These are phyloP conservation scores for Ogataea trehalophila DNA, from an alignment of 805 yeast species.

Conservation along the genomic window DNA sequence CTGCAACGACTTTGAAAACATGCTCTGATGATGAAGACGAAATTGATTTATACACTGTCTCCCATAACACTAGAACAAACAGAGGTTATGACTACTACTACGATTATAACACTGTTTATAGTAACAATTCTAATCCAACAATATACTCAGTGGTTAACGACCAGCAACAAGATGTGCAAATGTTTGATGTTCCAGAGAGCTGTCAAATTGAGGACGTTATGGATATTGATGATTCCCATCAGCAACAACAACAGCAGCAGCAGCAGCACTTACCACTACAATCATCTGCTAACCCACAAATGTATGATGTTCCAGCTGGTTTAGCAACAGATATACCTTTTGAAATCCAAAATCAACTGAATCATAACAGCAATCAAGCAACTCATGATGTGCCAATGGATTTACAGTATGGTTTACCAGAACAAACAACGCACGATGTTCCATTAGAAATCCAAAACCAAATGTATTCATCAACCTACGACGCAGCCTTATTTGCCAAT, in stretches of 20 bases:
- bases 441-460: conserved; percentile 7
- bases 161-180: conserved; percentile 22
- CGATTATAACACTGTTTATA: conserved; percentile 75
- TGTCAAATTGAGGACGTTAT: conserved; percentile 31
- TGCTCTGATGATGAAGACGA: conserved; percentile 59
- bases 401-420: background rate
- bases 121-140: conserved; percentile 44
- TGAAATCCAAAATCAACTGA: conserved; percentile 1
- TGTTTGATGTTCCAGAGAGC: conserved; percentile 38
- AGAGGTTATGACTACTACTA: conserved; percentile 76
- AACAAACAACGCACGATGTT: conserved; percentile 5
- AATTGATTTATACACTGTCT: conserved; percentile 53
- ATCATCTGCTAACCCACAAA: background rate
- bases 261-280: background rate
- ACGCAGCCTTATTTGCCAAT: background rate
- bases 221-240: conserved; percentile 17
- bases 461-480: background rate
- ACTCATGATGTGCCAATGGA: background rate
- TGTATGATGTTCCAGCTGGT: conserved; percentile 1
- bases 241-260: background rate
- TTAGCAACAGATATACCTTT: background rate
- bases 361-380: background rate
- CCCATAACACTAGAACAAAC: conserved; percentile 67
- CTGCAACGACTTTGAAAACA: conserved; percentile 83
- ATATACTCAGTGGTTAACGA: conserved; percentile 14